Percentiles rank a stretch among this genome's conserved stretches.
Conservation (phyloP, 441 rosid species). For the Erodium texanum region DNA sequence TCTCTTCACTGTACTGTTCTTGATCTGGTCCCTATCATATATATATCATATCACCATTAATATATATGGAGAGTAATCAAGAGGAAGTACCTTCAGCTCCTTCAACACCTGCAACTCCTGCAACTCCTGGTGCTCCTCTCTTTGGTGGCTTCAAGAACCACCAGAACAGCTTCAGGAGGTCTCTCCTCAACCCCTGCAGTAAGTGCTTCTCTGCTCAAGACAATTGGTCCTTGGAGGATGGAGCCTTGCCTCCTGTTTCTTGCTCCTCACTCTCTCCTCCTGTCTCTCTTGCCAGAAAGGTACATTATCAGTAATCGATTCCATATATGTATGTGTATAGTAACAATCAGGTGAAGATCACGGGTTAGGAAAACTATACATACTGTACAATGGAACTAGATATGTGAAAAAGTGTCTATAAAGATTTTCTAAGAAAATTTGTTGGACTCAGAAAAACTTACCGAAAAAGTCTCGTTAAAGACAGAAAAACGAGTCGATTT, state of each 20-base stretch:
- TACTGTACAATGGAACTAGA: no score
- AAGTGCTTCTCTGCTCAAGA: slow-evolving; percentile 53
- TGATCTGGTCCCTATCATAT: no score
- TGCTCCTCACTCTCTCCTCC: slow-evolving; percentile 57
- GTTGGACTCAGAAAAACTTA: no score
- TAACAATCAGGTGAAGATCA: no score
- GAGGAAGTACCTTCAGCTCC: slow-evolving; percentile 67
- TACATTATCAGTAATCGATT: slow-evolving; percentile 12
- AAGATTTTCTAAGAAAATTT: no score
- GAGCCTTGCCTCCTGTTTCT: slow-evolving; percentile 57
- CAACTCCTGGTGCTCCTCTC: slow-evolving; percentile 85
- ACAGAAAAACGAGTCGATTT: no score
- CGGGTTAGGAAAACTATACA: no score
- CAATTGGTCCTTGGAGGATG: slow-evolving; percentile 76
- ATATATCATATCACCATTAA: neutral
- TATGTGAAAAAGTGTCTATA: no score
- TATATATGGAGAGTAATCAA: slow-evolving; percentile 29
- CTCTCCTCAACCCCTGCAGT: slow-evolving; percentile 56
- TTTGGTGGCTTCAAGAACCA: slow-evolving; percentile 44
- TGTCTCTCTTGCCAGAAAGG: slow-evolving; percentile 73
- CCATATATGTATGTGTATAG: no score
- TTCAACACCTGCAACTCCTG: slow-evolving; percentile 80
- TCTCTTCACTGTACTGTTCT: no score
- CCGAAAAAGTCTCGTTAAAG: no score
- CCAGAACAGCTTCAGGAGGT: slow-evolving; percentile 12